Percentiles rank a stretch among this genome's conserved stretches.
Conservation (phyloP, 257 asterid genomes). For the Thymus quinquecostatus region DNA sequence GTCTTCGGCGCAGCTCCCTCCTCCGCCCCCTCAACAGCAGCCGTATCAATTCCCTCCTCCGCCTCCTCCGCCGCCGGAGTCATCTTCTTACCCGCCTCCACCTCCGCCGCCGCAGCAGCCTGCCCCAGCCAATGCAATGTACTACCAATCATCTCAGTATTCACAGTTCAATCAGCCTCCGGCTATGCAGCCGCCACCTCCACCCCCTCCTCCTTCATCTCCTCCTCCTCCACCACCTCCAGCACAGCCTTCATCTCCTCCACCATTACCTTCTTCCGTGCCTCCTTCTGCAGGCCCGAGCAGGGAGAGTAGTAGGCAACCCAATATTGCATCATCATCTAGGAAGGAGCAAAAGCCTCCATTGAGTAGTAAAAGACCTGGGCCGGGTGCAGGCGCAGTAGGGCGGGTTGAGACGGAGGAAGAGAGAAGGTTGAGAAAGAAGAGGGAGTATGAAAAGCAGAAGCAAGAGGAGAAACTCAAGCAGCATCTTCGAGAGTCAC, state of each 20-base stretch:
- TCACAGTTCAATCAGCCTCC: conserved; percentile 55
- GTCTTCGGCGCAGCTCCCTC: conserved; percentile 48
- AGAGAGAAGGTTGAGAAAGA: conserved; percentile 86
- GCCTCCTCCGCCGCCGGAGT: conserved; percentile 82
- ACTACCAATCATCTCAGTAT: conserved; percentile 51
- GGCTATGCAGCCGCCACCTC: conserved; percentile 45
- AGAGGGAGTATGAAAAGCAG: conserved; percentile 75
- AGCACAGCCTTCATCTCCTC: conserved; percentile 60
- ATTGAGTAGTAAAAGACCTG: conserved; percentile 49
- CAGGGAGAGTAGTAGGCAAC: conserved; percentile 55
- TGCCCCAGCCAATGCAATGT: conserved; percentile 55
- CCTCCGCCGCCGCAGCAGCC: conserved; percentile 55
- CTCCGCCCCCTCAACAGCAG: conserved; percentile 58
- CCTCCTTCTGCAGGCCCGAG: conserved; percentile 44
- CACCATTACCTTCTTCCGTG: conserved; percentile 52
- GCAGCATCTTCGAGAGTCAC: conserved; percentile 80
- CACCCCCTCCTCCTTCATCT: conserved; percentile 61
- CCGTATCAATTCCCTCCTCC: conserved; percentile 65
- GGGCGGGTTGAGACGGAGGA: conserved; percentile 85
- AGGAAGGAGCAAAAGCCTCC: conserved; percentile 63
- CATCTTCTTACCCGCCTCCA: conserved; percentile 69
- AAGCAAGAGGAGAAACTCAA: conserved; percentile 81
- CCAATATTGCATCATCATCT: conserved; percentile 40
- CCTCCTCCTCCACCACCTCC: conserved; percentile 90
- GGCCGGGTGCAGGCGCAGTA: conserved; percentile 40